Base-by-base conservation (phyloP, 2,329 filamentous ascomycete species). In the Cadophora malorum region DNA sequence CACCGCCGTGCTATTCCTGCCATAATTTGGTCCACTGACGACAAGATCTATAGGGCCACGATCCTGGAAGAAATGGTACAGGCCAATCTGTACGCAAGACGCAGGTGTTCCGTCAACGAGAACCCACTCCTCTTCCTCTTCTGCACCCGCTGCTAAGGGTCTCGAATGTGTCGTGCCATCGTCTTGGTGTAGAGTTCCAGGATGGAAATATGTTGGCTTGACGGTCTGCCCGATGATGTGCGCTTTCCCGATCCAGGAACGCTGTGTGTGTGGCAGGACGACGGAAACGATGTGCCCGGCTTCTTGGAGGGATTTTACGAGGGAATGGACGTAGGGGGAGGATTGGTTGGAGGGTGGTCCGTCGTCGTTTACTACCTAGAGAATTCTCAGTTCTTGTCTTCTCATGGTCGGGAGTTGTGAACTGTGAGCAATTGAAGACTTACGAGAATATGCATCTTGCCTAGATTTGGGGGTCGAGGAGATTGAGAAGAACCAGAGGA, bases 161-260 rank as follows among this genome's bases (percentile, higher is more conserved):
- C 79, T 79, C 60, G 84, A 80, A 78, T 92, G 90, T 55, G 85
- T 88, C 19, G 88, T 90, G 65, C 91, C 91, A 70, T 92, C 88
- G 63, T 89, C 87, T 71, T 87, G 79, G 72, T 86, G 82, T 1
- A 90, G 81, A 2, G 85, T 86, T 14, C 84, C 85, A 0, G 88
- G 88, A 14, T 91, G 91, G 82, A 94, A 97, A 83, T 97, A 97
- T 33, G 88, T 85, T 9, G 94, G 94, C 78, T 90, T 93, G 70
- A 97, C 87, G 10, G 92, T 91, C 79, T 95, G 91, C 66, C 94
- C 94, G 75, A 98, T 94, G 76, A 98, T 92, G 80, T 98, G 96
- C 2, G 96, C 96, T 83, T 99, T 99, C 75, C 94, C 94, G 76
- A 99, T 98, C 96, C 96, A 99, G 66, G 94, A 97, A 70, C 95